Evolutionary conservation across 2,329 filamentous ascomycete genomes (phyloP).

Genomic region (Exophiala mesophila): DNA sequence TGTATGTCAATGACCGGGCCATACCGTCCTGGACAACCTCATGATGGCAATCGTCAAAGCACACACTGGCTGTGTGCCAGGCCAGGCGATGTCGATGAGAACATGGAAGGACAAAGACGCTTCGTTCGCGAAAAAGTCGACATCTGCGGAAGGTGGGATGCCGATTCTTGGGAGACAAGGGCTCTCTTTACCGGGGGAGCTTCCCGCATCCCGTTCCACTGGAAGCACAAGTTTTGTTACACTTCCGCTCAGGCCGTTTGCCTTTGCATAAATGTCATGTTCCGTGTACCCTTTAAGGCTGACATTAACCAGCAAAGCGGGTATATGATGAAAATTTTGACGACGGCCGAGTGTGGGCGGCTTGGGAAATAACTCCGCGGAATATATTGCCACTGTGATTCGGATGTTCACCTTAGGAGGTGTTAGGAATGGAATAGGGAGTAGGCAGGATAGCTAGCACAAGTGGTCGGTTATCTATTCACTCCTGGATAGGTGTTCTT

Average conservation of each 20-base stretch:
- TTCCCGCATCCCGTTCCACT: conserved; percentile 30
- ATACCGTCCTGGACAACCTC: conserved; percentile 39
- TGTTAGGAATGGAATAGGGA: too few relatives aligned
- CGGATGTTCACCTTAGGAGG: too few relatives aligned
- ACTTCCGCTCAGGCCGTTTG: conserved; percentile 38
- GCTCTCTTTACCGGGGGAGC: conserved; percentile 28
- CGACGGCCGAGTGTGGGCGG: too few relatives aligned
- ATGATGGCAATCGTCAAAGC: conserved; percentile 36
- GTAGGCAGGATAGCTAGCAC: too few relatives aligned
- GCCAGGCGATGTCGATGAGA: conserved; percentile 27
- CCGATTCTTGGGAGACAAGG: conserved; percentile 35
- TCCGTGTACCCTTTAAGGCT: too few relatives aligned
- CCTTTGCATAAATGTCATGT: conserved; percentile 34
- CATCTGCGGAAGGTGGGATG: conserved; percentile 42
- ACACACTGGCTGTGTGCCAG: conserved; percentile 31
- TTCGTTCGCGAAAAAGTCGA: conserved; percentile 40
- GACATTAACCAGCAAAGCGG: too few relatives aligned
- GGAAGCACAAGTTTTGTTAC: conserved; percentile 46
- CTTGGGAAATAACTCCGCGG: too few relatives aligned
- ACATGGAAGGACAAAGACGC: conserved; percentile 22
- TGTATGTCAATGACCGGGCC: conserved; percentile 30
- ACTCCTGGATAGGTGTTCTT: too few relatives aligned
- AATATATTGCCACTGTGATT: too few relatives aligned
- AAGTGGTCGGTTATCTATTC: too few relatives aligned
- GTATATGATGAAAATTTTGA: too few relatives aligned